These are phyloP conservation scores for Lentinula detonsa DNA, from an alignment of 768 basidiomycete genomes.

Conservation along the genomic window DNA sequence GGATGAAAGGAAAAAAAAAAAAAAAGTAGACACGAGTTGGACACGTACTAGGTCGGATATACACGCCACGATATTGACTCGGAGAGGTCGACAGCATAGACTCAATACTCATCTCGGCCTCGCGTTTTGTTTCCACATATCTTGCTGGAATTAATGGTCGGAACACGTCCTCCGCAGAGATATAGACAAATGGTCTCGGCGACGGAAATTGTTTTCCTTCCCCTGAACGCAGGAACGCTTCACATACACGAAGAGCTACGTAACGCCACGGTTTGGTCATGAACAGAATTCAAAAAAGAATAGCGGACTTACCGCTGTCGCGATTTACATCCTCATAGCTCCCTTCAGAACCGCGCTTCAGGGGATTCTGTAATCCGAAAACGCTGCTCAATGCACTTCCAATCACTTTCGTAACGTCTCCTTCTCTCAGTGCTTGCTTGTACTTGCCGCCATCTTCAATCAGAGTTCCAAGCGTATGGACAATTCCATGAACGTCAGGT, in stretches of 20 bases:
- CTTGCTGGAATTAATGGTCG: slow-evolving; percentile 78
- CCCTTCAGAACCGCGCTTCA: slow-evolving; percentile 32
- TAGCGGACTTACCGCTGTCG: slow-evolving; percentile 67
- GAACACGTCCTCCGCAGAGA: slow-evolving; percentile 94
- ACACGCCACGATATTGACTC: slow-evolving; percentile 59
- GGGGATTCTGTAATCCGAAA: slow-evolving; percentile 47
- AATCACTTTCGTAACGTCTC: slow-evolving; percentile 47
- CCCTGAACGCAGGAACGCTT: slow-evolving; percentile 57
- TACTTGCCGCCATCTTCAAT: slow-evolving; percentile 72
- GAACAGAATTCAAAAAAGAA: slow-evolving; percentile 3
- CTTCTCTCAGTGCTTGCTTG: slow-evolving; percentile 64
- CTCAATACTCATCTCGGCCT: slow-evolving; percentile 73
- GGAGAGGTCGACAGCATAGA: slow-evolving; percentile 35
- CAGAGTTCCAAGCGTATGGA: slow-evolving; percentile 91
- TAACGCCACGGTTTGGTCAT: slow-evolving; percentile 3
- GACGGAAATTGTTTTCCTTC: slow-evolving; percentile 19
- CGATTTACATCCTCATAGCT: slow-evolving; percentile 83
- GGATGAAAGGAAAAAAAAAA: not conserved
- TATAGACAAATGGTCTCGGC: slow-evolving; percentile 78
- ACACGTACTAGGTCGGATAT: slow-evolving; percentile 82
- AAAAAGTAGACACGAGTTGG: slow-evolving; percentile 7
- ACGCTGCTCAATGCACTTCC: slow-evolving; percentile 38
- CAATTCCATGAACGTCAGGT: slow-evolving; percentile 64
- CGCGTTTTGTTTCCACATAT: slow-evolving; percentile 93
- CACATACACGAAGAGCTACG: slow-evolving; percentile 68